Percentiles rank a stretch among this genome's conserved stretches.
phyloP scores from a whole-genome alignment of 768 basidiomycete species.

The Pholiota microspora region DNA sequence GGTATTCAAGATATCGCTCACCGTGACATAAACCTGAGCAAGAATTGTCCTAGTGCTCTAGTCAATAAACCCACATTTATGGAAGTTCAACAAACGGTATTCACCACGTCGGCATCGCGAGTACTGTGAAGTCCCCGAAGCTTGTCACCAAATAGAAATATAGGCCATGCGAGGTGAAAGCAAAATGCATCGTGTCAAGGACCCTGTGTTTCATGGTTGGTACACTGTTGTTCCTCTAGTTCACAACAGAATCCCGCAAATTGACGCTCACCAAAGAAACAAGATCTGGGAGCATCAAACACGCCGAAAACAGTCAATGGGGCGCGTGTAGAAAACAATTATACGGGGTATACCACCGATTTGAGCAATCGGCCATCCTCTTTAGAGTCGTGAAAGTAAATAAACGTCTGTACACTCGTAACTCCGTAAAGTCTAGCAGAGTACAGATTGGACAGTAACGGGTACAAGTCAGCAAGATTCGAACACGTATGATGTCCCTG shows the following conservation, averaged over 20 bases:
- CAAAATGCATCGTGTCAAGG: slow-evolving; percentile 12
- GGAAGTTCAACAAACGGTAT: not conserved
- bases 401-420: slow-evolving; percentile 11
- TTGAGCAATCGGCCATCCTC: not conserved
- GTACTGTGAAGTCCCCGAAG: slow-evolving; percentile 10
- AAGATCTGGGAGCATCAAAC: not conserved
- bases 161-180: slow-evolving; percentile 10
- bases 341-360: not conserved
- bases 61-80: not conserved
- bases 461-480: not conserved
- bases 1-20: not conserved
- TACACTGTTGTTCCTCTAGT: no score
- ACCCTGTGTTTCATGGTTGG: not conserved
- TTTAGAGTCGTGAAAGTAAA: slow-evolving; percentile 10
- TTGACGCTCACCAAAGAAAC: not conserved
- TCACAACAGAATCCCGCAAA: not conserved
- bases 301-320: no score
- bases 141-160: slow-evolving; percentile 14
- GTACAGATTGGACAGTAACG: not conserved
- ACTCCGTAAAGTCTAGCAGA: slow-evolving; percentile 4
- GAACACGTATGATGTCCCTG: not conserved
- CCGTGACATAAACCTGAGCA: slow-evolving; percentile 8
- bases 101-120: slow-evolving; percentile 9
- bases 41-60: not conserved
- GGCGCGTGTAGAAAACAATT: no score